These are phyloP conservation scores for Fusarium siculi DNA, from an alignment of 2,329 filamentous ascomycete species.

Conservation along the genomic window DNA sequence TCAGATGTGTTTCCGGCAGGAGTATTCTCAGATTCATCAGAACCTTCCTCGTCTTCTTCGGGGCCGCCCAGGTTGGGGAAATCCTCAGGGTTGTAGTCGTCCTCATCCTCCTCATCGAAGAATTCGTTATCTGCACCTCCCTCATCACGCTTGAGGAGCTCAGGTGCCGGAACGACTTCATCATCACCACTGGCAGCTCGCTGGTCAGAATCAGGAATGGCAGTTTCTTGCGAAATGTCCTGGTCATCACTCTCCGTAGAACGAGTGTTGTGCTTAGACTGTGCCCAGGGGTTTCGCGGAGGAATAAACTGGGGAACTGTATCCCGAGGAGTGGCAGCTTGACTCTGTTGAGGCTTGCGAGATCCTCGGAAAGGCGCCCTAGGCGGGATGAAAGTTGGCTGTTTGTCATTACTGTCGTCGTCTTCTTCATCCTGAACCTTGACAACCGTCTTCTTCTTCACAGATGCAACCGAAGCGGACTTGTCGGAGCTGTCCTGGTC, in stretches of 20 bases:
- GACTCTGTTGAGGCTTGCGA: slow-evolving; percentile 7
- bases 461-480: slow-evolving; percentile 6
- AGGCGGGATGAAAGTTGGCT: slow-evolving; percentile 23
- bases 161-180: background rate
- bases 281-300: slow-evolving; percentile 16
- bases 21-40: background rate
- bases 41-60: slow-evolving; percentile 11
- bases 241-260: background rate
- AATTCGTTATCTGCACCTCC: slow-evolving; percentile 1
- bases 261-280: slow-evolving; percentile 16
- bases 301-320: slow-evolving; percentile 13
- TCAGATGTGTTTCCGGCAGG: background rate
- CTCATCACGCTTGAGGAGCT: slow-evolving; percentile 13
- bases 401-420: background rate
- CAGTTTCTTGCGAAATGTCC: slow-evolving; percentile 1
- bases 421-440: background rate
- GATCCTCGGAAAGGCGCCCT: slow-evolving; percentile 19
- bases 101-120: slow-evolving; percentile 21
- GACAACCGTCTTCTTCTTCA: slow-evolving; percentile 17
- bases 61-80: slow-evolving; percentile 7
- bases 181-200: background rate
- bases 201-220: slow-evolving; percentile 2
- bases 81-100: background rate
- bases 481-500: background rate
- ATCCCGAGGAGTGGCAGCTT: slow-evolving; percentile 9